phyloP scores from a whole-genome alignment of 768 basidiomycete species.

The Coprinopsis marcescibilis region DNA sequence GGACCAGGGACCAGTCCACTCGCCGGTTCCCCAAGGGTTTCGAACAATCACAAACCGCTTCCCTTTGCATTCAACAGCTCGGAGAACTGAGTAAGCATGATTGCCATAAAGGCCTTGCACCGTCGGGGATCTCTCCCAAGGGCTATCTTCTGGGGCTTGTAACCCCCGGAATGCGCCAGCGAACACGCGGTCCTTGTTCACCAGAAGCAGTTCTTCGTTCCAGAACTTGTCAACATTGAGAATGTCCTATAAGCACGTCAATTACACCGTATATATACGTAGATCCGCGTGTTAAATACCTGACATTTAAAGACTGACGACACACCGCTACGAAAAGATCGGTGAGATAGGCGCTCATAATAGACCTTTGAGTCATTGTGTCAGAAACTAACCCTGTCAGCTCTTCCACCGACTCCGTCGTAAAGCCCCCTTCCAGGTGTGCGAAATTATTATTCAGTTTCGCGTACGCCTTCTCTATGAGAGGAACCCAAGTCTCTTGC shows the following conservation, averaged over 20 bases:
- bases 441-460: constrained; percentile 51
- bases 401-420: constrained; percentile 52
- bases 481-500: constrained; percentile 52
- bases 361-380: not conserved
- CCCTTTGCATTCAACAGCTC: constrained; percentile 34
- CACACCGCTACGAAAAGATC: constrained; percentile 16
- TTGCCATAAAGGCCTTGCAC: constrained; percentile 25
- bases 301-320: constrained; percentile 21
- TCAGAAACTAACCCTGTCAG: constrained; percentile 49
- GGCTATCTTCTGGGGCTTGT: no score
- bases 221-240: constrained; percentile 47
- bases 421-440: constrained; percentile 33
- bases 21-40: constrained; percentile 39
- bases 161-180: constrained; percentile 36
- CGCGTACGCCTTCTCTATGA: constrained; percentile 55
- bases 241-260: constrained; percentile 29
- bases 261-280: not conserved
- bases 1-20: constrained; percentile 40
- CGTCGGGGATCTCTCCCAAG: no score
- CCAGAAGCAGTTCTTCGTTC: constrained; percentile 45
- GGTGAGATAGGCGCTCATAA: not conserved
- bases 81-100: constrained; percentile 40
- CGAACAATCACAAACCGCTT: constrained; percentile 39
- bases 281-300: not conserved
- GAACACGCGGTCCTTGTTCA: constrained; percentile 48